phyloP scores from a whole-genome alignment of 495 filamentous ascomycete species.

The Lindgomyces ingoldianus region DNA sequence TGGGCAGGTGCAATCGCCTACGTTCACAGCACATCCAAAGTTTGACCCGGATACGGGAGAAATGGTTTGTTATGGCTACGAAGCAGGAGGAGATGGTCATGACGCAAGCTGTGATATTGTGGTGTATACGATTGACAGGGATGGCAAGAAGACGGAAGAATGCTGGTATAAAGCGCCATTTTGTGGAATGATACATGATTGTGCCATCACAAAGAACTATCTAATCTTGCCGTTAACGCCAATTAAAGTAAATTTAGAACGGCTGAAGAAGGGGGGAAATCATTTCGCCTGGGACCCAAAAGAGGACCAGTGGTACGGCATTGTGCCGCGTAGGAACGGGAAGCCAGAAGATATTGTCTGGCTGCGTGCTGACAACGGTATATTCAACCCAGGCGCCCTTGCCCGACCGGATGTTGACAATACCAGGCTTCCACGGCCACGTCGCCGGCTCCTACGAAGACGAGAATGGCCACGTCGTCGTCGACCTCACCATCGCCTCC shows the following conservation, averaged over 20 bases:
- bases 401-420: background rate
- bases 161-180: constrained; percentile 40
- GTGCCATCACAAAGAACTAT: constrained; percentile 37
- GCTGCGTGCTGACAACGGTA: constrained; percentile 37
- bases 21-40: constrained; percentile 65
- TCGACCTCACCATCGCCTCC: constrained; percentile 55
- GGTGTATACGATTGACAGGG: constrained; percentile 36
- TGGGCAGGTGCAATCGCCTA: constrained; percentile 55
- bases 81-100: constrained; percentile 44
- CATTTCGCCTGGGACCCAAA: constrained; percentile 39
- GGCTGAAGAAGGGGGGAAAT: constrained; percentile 38
- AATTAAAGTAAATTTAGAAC: constrained; percentile 30
- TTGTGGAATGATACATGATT: constrained; percentile 40
- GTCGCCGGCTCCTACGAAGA: constrained; percentile 37
- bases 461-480: constrained; percentile 50
- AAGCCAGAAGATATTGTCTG: constrained; percentile 38
- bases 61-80: constrained; percentile 40
- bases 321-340: constrained; percentile 34
- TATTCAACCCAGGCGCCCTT: background rate
- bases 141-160: constrained; percentile 38
- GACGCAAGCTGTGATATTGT: constrained; percentile 38
- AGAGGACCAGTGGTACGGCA: constrained; percentile 38
- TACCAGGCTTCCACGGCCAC: constrained; percentile 38
- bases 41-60: constrained; percentile 60
- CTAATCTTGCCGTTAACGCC: constrained; percentile 36